Conservation (phyloP, 2,329 filamentous ascomycete genomes). For the Paramyrothecium sp. region DNA sequence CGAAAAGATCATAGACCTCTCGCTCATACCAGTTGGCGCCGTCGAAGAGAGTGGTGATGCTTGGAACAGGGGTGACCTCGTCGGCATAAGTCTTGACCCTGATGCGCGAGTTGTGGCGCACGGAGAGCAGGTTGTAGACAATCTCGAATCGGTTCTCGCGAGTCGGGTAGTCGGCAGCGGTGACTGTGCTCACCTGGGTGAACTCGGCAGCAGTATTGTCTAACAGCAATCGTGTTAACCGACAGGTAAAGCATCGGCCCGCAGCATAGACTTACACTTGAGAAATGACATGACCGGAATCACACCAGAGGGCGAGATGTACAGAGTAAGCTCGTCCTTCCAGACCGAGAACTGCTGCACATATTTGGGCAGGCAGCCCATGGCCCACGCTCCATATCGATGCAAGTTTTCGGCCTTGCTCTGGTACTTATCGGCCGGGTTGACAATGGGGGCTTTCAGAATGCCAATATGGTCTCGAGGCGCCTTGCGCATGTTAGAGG, state of each 20-base stretch:
- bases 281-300: conserved; percentile 92
- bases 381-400: conserved; percentile 93
- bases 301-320: conserved; percentile 84
- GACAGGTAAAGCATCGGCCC: too few relatives aligned
- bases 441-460: conserved; percentile 77
- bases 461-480: conserved; percentile 56
- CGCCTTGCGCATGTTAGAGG: conserved; percentile 66
- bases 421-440: conserved; percentile 90
- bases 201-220: conserved; percentile 97
- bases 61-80: conserved; percentile 90
- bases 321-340: conserved; percentile 97
- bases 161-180: conserved; percentile 93
- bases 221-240: conserved; percentile 21
- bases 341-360: conserved; percentile 99
- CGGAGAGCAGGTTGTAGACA: conserved; percentile 94
- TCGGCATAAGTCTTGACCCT: conserved; percentile 99
- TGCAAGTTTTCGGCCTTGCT: conserved; percentile 86
- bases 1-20: conserved; percentile 96
- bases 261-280: conserved; percentile 58
- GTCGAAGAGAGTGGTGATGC: conserved; percentile 81
- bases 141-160: conserved; percentile 95
- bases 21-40: conserved; percentile 99
- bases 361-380: conserved; percentile 96
- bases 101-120: conserved; percentile 95
- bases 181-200: conserved; percentile 90